Conservation (phyloP, 2,329 filamentous ascomycete species). For the Aspergillus flavus region DNA sequence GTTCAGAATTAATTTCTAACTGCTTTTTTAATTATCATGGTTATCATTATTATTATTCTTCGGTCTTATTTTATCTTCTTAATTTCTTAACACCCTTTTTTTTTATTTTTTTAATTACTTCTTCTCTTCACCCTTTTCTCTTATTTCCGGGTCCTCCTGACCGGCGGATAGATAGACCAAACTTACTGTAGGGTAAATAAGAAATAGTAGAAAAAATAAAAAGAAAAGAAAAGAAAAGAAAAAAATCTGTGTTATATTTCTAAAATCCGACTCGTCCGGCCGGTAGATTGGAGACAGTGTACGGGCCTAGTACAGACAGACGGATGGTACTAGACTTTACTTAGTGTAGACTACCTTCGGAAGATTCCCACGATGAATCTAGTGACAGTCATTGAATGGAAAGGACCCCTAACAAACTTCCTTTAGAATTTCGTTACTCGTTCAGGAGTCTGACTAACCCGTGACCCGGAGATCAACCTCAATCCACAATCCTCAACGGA, state of each 20-base stretch:
- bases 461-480: slow-evolving; percentile 16
- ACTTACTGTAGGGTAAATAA: neutral
- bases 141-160: slow-evolving; percentile 9
- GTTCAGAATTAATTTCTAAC: slow-evolving; percentile 2
- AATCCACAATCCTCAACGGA: slow-evolving; percentile 9
- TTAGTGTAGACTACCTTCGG: neutral
- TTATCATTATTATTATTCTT: neutral
- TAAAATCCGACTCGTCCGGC: slow-evolving; percentile 1
- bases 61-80: neutral
- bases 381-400: neutral
- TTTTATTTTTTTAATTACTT: neutral
- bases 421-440: neutral
- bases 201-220: neutral
- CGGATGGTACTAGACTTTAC: neutral
- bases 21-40: neutral
- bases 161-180: neutral
- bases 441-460: slow-evolving; percentile 11
- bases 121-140: neutral
- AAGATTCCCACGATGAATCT: neutral
- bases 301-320: neutral
- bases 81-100: neutral
- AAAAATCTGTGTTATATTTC: neutral
- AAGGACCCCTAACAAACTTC: neutral
- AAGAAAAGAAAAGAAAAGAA: slow-evolving; percentile 1
- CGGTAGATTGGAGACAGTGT: neutral